A percentile compares a stretch with the other conserved stretches of the same genome.
phyloP scores from a whole-genome alignment of 2,329 filamentous ascomycete genomes.

The Falciphora oryzae region DNA sequence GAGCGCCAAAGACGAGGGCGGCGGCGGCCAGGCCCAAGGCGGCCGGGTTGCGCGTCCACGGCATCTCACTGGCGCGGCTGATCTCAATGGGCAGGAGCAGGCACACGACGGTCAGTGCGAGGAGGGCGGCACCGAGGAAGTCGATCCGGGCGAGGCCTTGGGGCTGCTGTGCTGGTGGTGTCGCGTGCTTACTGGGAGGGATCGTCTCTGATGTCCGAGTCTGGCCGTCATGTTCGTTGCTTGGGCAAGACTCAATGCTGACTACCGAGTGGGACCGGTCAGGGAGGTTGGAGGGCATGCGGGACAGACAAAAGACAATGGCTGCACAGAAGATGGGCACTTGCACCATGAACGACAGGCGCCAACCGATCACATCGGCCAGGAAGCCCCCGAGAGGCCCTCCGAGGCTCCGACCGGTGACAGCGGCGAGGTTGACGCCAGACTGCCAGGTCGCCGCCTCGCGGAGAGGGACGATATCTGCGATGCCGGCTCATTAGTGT shows the following conservation, averaged over 20 bases:
- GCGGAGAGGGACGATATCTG: conserved; percentile 45
- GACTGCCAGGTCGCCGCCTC: conserved; percentile 49
- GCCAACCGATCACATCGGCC: conserved; percentile 60
- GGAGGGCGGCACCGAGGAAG: conserved; percentile 47
- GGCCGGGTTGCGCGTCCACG: conserved; percentile 30
- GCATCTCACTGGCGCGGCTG: conserved; percentile 28
- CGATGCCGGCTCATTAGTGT: not conserved
- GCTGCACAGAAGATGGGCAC: conserved; percentile 47
- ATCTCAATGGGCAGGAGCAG: conserved; percentile 35
- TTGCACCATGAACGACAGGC: conserved; percentile 58
- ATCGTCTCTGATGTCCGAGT: too few species aligned
- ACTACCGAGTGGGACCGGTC: not conserved
- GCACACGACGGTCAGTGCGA: conserved; percentile 30
- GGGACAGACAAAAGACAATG: conserved; percentile 30
- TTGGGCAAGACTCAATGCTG: not conserved
- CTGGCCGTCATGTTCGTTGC: not conserved
- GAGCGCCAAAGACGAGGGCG: conserved; percentile 22
- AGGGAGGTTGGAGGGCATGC: conserved; percentile 27
- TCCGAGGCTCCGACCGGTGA: conserved; percentile 44
- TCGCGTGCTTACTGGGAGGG: not conserved
- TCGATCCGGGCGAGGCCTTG: conserved; percentile 41
- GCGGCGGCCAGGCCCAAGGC: conserved; percentile 26
- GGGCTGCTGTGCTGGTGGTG: not conserved
- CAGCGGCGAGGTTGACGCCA: conserved; percentile 47
- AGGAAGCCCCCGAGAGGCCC: conserved; percentile 55